Base-by-base conservation (phyloP, 768 basidiomycete genomes). In the Termitomyces sp. region DNA sequence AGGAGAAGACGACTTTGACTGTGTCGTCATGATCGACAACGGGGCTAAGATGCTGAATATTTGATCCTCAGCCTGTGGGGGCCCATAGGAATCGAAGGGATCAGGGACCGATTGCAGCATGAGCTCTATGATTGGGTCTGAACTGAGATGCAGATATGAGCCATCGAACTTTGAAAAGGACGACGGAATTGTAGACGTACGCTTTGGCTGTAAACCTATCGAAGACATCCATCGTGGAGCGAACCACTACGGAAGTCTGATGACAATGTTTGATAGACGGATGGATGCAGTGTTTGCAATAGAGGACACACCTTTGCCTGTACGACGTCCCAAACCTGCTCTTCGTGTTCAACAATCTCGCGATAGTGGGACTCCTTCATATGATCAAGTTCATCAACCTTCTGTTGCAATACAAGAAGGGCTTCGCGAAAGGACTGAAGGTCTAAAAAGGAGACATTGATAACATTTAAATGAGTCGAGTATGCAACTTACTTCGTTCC, bases 31-130 rank as follows among this genome's bases (percentile, higher is more conserved):
- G 56, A 91, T 84, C 32, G 88, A 88, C 32, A 93, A 76, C 2
- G 95, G 94, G 5, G 92, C 85, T 2, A 98, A 79, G 57, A 97
- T 95, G 66, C 85, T 91, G 72, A 96, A 96, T 60, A 97, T 94
- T 66, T 93, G 87, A 63, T 93, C 88, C 68, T 94, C 90, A 41
- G 89, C 77, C 62, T 88, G 90, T 2, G 88, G 87, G 21, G 90
- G 89, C 4, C 91, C 92, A 64, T 96, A 96, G 0, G 91, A 82
- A 60, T 96, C 93, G 59, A 96, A 96, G 32, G 94, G 91, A 67
- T 97, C 94, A 19, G 93, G 93, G 45, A 95, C 80, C 8, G 88
- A 81, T 69, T 92, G 87, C 2, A 98, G 75, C 84, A 98, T 88
- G 1, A 88, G 88, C 66, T 98, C 93, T 53, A 98, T 83, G 41